phyloP scores from a whole-genome alignment of 129 eudicot genomes.

The Helianthus annuus region DNA sequence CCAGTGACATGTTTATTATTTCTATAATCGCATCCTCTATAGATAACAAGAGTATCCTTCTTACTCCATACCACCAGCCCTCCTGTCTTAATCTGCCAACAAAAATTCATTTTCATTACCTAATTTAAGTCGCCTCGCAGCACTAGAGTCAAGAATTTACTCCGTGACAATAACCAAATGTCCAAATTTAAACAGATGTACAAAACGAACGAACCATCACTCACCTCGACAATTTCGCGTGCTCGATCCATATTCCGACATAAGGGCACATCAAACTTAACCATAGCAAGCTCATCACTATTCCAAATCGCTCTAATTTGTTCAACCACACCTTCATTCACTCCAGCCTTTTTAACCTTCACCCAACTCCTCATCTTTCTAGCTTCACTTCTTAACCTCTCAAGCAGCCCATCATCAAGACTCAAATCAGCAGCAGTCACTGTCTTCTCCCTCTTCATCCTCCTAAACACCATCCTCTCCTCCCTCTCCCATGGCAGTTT shows the following conservation, averaged over 20 bases:
- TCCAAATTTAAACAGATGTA: too few species aligned
- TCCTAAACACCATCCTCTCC: constrained; percentile 49
- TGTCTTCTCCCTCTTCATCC: constrained; percentile 60
- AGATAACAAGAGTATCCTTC: constrained; percentile 74
- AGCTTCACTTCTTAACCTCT: constrained; percentile 79
- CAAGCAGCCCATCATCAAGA: constrained; percentile 65
- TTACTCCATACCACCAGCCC: constrained; percentile 83
- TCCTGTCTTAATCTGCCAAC: constrained; percentile 76
- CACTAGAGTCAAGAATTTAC: too few species aligned
- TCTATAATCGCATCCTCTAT: constrained; percentile 70
- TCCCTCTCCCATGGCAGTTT: constrained; percentile 85
- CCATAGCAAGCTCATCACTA: constrained; percentile 80
- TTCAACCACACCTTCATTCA: constrained; percentile 72
- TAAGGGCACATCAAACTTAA: constrained; percentile 79
- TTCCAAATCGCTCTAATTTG: constrained; percentile 69
- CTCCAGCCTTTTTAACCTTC: constrained; percentile 87
- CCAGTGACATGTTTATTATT: constrained; percentile 26
- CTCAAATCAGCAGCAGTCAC: constrained; percentile 64
- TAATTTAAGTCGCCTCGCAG: too few species aligned
- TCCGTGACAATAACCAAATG: too few species aligned
- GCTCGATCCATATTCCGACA: constrained; percentile 96
- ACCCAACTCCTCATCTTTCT: constrained; percentile 77
- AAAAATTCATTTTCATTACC: neutral
- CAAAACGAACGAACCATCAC: neutral
- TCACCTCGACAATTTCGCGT: constrained; percentile 87